A percentile compares a stretch with the other conserved stretches of the same genome.
phyloP scores from a whole-genome alignment of 225 moss, liverwort and hornwort species.

The Marchantia paleacea region DNA sequence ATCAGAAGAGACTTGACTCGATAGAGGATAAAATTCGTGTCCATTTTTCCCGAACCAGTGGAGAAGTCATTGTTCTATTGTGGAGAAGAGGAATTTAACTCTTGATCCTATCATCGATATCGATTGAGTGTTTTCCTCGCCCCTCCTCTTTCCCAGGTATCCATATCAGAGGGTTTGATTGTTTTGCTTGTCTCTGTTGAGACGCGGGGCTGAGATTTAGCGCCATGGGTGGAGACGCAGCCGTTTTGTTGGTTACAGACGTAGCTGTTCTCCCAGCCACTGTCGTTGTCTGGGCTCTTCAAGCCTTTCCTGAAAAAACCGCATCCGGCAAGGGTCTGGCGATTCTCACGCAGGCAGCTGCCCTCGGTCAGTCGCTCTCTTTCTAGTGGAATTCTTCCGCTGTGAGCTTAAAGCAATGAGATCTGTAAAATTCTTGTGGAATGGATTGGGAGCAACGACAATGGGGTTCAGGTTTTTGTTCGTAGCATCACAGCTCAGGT shows the following conservation, averaged over 20 bases:
- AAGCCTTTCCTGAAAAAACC: conserved; percentile 50
- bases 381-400: background rate
- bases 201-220: background rate
- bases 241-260: conserved; percentile 76
- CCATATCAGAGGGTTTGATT: background rate
- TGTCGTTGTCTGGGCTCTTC: conserved; percentile 48
- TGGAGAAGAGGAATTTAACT: background rate
- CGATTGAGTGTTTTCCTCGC: too few species aligned
- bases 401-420: background rate
- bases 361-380: conserved; percentile 41
- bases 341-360: conserved; percentile 48
- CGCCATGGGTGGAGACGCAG: conserved; percentile 59
- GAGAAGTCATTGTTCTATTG: background rate
- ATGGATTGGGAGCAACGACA: background rate
- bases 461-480: background rate
- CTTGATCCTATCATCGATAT: too few species aligned
- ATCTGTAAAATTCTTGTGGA: background rate
- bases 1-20: background rate
- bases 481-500: background rate
- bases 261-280: conserved; percentile 49
- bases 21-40: background rate
- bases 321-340: conserved; percentile 51
- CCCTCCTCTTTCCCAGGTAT: background rate
- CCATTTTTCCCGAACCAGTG: background rate
- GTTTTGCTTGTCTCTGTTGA: background rate